phyloP scores from a whole-genome alignment of 495 filamentous ascomycete species.

The Daldinia childiae region DNA sequence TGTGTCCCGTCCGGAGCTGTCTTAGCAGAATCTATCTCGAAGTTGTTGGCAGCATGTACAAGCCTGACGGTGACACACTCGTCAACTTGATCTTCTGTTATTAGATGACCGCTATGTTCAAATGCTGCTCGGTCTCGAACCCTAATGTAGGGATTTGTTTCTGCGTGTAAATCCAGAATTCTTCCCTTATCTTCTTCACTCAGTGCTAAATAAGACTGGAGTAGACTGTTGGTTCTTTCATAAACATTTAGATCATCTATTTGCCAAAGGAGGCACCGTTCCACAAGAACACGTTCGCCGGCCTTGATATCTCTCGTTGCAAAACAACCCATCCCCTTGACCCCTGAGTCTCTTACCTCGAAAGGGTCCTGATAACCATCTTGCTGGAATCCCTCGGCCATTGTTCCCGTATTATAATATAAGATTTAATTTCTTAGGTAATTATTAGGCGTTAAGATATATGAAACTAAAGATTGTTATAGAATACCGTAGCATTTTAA shows the following conservation, averaged over 20 bases:
- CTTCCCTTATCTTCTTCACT: neutral
- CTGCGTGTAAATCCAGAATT: neutral
- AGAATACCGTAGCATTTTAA: neutral
- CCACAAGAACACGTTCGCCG: conserved; percentile 20
- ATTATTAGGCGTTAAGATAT: neutral
- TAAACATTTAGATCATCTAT: neutral
- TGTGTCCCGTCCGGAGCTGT: neutral
- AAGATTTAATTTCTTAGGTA: neutral
- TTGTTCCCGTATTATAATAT: neutral
- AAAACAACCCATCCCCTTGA: conserved; percentile 16
- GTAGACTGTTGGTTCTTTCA: neutral
- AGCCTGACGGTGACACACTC: neutral
- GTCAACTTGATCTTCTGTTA: neutral
- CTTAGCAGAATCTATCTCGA: neutral
- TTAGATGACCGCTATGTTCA: neutral
- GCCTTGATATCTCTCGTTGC: conserved; percentile 24
- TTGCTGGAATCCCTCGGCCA: neutral
- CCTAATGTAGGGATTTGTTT: neutral
- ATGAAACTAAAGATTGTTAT: neutral
- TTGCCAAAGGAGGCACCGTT: neutral
- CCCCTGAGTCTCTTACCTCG: neutral
- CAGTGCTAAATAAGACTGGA: neutral
- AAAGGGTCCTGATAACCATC: neutral
- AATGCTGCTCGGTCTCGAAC: neutral
- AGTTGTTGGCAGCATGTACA: conserved; percentile 1